phyloP scores from a whole-genome alignment of 176 grass and related monocot genomes.

The Zoysia japonica region DNA sequence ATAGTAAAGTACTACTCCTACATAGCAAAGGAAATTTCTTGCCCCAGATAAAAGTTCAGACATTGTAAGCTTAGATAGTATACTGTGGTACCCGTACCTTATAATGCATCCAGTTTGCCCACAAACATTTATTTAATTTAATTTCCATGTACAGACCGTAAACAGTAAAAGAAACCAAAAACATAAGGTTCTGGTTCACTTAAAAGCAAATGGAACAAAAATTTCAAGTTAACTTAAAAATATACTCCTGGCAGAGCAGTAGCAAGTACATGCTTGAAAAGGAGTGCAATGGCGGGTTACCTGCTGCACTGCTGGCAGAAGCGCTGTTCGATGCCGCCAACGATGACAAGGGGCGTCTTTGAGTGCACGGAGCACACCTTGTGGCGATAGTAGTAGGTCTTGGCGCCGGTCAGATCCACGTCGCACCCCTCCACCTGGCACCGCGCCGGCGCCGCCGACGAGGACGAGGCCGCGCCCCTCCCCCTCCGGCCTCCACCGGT shows the following conservation, averaged over 20 bases:
- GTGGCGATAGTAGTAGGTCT: slow-evolving; percentile 82
- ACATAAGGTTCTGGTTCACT: background rate
- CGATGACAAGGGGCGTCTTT: slow-evolving; percentile 68
- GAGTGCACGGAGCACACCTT: slow-evolving; percentile 89
- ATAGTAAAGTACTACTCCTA: background rate
- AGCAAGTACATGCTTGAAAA: background rate
- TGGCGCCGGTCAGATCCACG: slow-evolving; percentile 71
- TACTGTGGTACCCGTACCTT: background rate
- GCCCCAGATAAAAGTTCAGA: background rate
- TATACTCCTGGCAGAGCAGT: background rate
- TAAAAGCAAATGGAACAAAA: background rate
- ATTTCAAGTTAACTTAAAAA: background rate
- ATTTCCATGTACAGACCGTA: background rate
- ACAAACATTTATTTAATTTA: background rate
- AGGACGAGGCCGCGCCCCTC: slow-evolving; percentile 45
- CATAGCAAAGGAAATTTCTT: background rate
- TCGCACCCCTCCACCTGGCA: slow-evolving; percentile 96
- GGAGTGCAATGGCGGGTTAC: slow-evolving; percentile 31
- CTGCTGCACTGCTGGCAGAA: slow-evolving; percentile 99
- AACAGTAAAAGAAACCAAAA: background rate
- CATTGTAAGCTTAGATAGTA: background rate
- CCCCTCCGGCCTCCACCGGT: slow-evolving; percentile 46
- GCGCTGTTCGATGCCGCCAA: slow-evolving; percentile 84
- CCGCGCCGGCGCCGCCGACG: slow-evolving; percentile 40
- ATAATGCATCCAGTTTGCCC: slow-evolving; percentile 1